Evolutionary conservation across 306 rosid species (phyloP), one percentile per base, ranked within the genome.

Genomic region (Acmispon strigosus): DNA sequence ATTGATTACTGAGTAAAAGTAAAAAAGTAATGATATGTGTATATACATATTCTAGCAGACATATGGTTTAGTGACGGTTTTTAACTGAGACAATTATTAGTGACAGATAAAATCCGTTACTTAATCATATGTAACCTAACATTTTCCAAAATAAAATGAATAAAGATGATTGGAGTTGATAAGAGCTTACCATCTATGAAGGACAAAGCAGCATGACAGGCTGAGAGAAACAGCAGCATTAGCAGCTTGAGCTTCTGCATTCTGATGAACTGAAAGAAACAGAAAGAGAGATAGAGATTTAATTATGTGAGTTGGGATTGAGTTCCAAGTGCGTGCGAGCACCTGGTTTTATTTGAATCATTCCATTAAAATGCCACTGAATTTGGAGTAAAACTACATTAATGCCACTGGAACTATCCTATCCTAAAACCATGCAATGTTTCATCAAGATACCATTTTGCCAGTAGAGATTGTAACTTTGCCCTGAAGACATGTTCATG

Each of bases 161-260:
- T 27, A 3, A 27, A 27, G 32, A 27, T 65, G 29, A 65, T 1
- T 29, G 11, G 10, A 70, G n/a, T 62, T 57, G 17, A 58, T 57
- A 7, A 50, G 51, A 56, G 52, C 54, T 65, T 54, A 90, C 94
- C 94, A 56, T 84, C 84, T 0, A 62, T 82, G 73, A 55, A 1
- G 14, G 85, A 73, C 0, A 81, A 63, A 54, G 80, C 82, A 34
- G 76, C 27, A 16, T 77, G 82, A 68, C 83, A 69, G 17, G 79
- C 70, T 14, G 91, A 72, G 39, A 85, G 76, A 32, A 86, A 57
- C 0, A 90, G 62, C 71, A 82, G 37, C 15, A 75, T 2, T 10
- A 85, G 45, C 70, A 81, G 37, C 19, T 78, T 72, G 69, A 82
- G 73, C 34, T 80, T 84, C 69, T 74, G 61, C 96, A 75, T 82